Percentiles rank a stretch among this genome's conserved stretches.
phyloP scores from a whole-genome alignment of 148 eudicot species.

The Persicaria maculosa region DNA sequence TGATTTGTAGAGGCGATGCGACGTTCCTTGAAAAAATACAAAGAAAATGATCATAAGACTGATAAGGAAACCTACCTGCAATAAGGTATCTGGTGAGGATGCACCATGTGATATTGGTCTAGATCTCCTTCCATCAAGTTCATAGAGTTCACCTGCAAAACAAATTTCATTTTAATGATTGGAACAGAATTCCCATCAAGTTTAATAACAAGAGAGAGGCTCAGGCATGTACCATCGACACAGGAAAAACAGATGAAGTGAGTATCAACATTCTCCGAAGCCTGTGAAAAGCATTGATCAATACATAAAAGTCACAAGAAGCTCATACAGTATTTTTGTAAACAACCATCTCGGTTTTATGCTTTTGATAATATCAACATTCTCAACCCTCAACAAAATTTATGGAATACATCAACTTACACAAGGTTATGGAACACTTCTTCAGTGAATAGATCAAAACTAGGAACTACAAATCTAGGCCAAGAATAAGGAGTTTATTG shows the following conservation, averaged over 20 bases:
- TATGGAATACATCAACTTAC: neutral
- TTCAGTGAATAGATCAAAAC: neutral
- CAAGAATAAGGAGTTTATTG: neutral
- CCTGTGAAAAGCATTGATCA: slow-evolving; percentile 31
- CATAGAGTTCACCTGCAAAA: slow-evolving; percentile 68
- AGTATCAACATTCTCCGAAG: slow-evolving; percentile 62
- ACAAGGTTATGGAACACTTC: neutral
- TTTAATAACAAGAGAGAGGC: neutral
- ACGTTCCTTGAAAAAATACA: neutral
- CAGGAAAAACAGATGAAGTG: slow-evolving; percentile 92
- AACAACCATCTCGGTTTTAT: neutral
- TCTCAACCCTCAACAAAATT: neutral
- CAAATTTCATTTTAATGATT: neutral
- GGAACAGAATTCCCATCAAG: neutral
- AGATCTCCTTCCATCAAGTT: slow-evolving; percentile 87
- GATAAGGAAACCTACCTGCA: slow-evolving; percentile 39
- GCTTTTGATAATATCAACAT: neutral
- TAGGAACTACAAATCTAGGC: neutral
- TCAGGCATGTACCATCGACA: slow-evolving; percentile 48
- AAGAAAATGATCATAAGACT: neutral
- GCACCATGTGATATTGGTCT: slow-evolving; percentile 79
- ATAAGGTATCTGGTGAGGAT: slow-evolving; percentile 60
- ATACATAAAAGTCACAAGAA: neutral
- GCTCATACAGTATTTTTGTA: neutral
- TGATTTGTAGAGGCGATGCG: neutral